Evolutionary conservation across 73 alveolate genomes (phyloP).

Genomic region (Loxodes magnus): DNA sequence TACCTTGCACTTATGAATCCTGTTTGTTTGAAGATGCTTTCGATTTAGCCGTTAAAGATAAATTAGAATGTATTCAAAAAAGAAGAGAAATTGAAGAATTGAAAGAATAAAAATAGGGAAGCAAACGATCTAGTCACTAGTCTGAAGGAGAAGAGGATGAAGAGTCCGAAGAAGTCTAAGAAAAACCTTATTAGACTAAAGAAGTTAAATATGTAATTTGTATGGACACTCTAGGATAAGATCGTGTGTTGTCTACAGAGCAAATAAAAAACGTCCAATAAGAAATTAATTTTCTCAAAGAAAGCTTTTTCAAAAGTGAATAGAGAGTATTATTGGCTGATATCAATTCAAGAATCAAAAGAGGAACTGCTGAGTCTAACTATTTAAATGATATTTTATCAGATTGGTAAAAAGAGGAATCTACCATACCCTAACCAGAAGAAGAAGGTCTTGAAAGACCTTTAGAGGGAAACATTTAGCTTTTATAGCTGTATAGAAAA

Average conservation of each 20-base stretch:
- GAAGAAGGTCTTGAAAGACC: constrained; percentile 19
- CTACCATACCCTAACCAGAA: constrained; percentile 14
- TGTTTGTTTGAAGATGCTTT: constrained; percentile 67
- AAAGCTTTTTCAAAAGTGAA: no score
- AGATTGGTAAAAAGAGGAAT: no score
- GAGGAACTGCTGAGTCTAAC: no score
- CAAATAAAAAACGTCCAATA: constrained; percentile 36
- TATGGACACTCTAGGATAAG: constrained; percentile 73
- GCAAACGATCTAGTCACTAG: constrained; percentile 19
- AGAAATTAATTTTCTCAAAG: constrained; percentile 27
- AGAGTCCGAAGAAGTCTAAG: no score
- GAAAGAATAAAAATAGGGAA: constrained; percentile 33
- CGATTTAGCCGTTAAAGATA: constrained; percentile 67
- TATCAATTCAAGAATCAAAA: no score
- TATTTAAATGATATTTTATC: no score
- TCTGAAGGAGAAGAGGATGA: no score
- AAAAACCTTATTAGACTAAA: no score
- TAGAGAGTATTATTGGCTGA: no score
- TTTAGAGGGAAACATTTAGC: no score
- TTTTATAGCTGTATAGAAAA: no score
- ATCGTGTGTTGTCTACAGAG: constrained; percentile 39
- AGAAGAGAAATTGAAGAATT: constrained; percentile 67
- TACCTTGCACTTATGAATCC: constrained; percentile 65
- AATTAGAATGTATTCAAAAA: constrained; percentile 43
- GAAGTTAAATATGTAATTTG: constrained; percentile 43